These are phyloP conservation scores for Carpinus fangiana DNA, from an alignment of 306 rosid genomes.

Conservation along the genomic window DNA sequence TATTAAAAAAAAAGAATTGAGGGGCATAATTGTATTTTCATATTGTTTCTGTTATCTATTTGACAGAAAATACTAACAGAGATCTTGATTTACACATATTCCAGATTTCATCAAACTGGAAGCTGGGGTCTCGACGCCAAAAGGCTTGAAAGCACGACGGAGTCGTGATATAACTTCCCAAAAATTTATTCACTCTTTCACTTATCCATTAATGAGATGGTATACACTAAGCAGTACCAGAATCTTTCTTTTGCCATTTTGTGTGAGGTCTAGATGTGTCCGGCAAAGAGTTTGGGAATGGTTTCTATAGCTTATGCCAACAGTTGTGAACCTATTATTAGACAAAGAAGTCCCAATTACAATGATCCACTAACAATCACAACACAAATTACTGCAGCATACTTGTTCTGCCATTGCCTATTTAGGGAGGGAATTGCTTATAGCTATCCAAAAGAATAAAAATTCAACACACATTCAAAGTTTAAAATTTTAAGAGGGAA, in stretches of 20 bases:
- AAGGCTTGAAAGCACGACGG: too few relatives aligned
- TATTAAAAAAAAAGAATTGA: too few relatives aligned
- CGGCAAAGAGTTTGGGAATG: neutral
- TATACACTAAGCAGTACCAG: neutral
- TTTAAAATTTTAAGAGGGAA: neutral
- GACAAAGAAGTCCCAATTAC: conserved; percentile 6
- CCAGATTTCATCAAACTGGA: too few relatives aligned
- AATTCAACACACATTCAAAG: neutral
- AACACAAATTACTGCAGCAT: neutral
- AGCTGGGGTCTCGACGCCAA: too few relatives aligned
- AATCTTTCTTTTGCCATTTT: neutral
- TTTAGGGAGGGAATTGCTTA: neutral
- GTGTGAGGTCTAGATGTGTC: neutral
- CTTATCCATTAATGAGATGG: conserved; percentile 3
- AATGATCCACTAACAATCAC: conserved; percentile 5
- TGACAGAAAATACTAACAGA: too few relatives aligned
- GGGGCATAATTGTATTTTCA: too few relatives aligned
- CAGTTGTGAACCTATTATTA: neutral
- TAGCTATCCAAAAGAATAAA: neutral
- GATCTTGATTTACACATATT: too few relatives aligned
- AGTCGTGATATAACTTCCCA: too few relatives aligned
- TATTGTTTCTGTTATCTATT: too few relatives aligned
- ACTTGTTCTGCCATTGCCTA: neutral
- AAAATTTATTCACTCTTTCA: neutral
- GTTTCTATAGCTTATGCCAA: neutral